These are phyloP conservation scores for Inonotus hispidus DNA, from an alignment of 1,284 basidiomycete genomes.

Conservation along the genomic window DNA sequence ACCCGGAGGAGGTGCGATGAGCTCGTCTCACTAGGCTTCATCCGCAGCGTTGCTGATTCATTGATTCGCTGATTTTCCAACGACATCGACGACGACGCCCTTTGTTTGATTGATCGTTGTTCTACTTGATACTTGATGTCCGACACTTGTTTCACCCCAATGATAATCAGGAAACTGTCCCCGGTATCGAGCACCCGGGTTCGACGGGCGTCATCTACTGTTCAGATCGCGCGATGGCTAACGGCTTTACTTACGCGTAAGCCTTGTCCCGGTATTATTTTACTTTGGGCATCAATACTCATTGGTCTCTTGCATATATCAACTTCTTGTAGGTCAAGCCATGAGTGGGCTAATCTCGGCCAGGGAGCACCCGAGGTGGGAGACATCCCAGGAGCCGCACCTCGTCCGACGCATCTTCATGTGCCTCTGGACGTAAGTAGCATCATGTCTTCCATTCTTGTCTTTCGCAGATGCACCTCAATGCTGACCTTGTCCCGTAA, in stretches of 20 bases:
- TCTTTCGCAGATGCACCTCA: not conserved
- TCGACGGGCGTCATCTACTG: slow-evolving; percentile 83
- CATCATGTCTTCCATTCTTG: not conserved
- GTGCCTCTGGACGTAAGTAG: slow-evolving; percentile 49
- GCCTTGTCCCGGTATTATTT: too few relatives aligned
- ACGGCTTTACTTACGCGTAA: slow-evolving; percentile 76
- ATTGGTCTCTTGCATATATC: too few relatives aligned
- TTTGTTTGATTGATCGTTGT: not conserved
- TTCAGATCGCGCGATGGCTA: slow-evolving; percentile 83
- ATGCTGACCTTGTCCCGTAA: not conserved
- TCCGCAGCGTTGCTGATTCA: not conserved
- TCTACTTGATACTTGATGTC: too few relatives aligned
- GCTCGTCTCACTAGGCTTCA: not conserved
- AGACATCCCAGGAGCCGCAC: slow-evolving; percentile 68
- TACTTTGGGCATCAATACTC: too few relatives aligned
- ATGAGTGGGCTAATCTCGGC: slow-evolving; percentile 81
- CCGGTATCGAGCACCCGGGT: slow-evolving; percentile 75
- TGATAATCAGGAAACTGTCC: slow-evolving; percentile 44
- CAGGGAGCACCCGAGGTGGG: slow-evolving; percentile 91
- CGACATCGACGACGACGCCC: too few relatives aligned
- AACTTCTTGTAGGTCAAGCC: slow-evolving; percentile 31
- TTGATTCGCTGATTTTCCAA: not conserved
- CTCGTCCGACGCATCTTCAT: slow-evolving; percentile 59
- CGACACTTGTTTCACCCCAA: not conserved
- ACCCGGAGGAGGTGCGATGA: slow-evolving; percentile 57